Base-by-base conservation (phyloP, 2,329 filamentous ascomycete species). In the Mycosphaerella sp. region DNA sequence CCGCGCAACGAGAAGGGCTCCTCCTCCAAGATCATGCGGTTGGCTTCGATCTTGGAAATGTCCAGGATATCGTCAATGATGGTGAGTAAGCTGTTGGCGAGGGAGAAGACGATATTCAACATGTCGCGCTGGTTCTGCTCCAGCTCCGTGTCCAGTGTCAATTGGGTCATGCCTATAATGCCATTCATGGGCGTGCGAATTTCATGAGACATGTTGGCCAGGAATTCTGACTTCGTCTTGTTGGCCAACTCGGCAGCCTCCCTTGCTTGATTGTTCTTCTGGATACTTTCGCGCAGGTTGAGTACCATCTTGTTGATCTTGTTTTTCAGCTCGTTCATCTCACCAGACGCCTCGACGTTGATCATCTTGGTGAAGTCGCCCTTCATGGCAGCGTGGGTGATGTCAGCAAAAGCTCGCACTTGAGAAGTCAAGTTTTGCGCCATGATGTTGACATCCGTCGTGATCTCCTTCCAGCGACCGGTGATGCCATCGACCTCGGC, bases 251-350 rank as follows among this genome's bases (percentile, higher is more conserved):
- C 93, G 66, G 93, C 93, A 45, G 92, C 91, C 72, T 97, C 92
- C 72, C 93, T 87, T 54, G 93, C 93, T 62, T 91, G 89, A 2
- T 91, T 96, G 70, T 97, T 98, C 70, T 90, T 84, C 71, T 97
- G 91, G 63, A 98, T 96, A 78, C 88, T 95, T 73, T 97, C 93
- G 63, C 92, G 80, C 59, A 98, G 76, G 69, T 95, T 95, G 69
- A 88, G 93, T 50, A 97, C 91, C 93, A 98, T 98, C 76, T 95
- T 89, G 70, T 97, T 98, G 80, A 98, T 97, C 78, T 97, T 97
- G 66, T 91, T 85, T 75, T 98, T 98, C 64, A 98, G 79, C 72
- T 97, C 92, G 72, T 97, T 93, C 93, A 98, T 97, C 73, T 98
- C 93, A 60, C 93, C 93, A 10, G 92, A 96, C 17, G 93, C 93